Base-by-base conservation (phyloP, 805 yeast species). In the Lipomyces sp. region DNA sequence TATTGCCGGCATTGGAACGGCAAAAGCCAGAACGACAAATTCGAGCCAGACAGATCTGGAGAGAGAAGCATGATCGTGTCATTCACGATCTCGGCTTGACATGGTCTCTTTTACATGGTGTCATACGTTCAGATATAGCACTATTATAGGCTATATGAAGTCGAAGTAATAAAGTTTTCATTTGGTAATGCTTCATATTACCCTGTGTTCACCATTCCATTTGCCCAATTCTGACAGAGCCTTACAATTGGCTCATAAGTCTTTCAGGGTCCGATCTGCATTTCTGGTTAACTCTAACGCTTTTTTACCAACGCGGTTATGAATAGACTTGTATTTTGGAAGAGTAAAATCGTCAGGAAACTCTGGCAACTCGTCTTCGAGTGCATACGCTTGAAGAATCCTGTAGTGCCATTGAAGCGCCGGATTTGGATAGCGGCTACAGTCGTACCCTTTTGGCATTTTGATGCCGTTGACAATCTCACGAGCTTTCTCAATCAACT, bases 381-480 rank as follows among this genome's bases (percentile, higher is more conserved):
- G 77, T 18, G 90, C 81, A 64, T 85, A 84, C 61, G 89, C 88
- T 72, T 88, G 87, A 24, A 92, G 75, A 0, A 87, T 77, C 64
- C 84, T 83, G 76, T 85, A 87, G 73, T 87, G 90, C 81, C 87
- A 88, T 67, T 86, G 86, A 51, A 92, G 75, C 2, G 83, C 79
- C 0, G 96, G 96, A 73, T 90, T 90, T 30, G 82, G 81, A 71
- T 80, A 87, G 10, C 86, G 83, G 5, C 76, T 73, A 0, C 95
- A 92, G 8, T 78, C 76, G 72, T 86, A 90, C 0, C 84, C 86
- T 34, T 77, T 75, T 10, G 77, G 77, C 73, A 85, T 75, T 15
- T 77, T 78, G 62, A 86, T 80, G 57, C 78, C 79, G n/a, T 77
- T 77, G 59, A 81, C 66, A 15, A 83, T 71, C 32, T 67, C 73